Base-by-base conservation (phyloP, 148 eudicot genomes). In the Arctostaphylos glauca region DNA sequence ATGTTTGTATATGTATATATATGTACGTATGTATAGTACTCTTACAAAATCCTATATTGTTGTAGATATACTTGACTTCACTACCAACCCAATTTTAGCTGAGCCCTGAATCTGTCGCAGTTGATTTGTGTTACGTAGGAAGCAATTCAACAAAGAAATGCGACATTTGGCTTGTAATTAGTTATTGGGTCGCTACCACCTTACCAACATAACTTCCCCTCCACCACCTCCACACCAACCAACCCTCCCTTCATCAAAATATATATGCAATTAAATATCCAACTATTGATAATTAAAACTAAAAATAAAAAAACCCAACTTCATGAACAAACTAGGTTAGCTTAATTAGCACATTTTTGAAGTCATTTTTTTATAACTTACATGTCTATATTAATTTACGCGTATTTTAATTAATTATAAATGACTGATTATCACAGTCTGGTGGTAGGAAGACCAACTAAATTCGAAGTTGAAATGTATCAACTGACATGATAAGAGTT, bases 161-260 rank as follows among this genome's bases (percentile, higher is more conserved):
- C 87, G 91, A 90, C 90, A 54, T 84, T 44, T 54, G 75, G 87
- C 88, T 89, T 90, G 93, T 84, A 88, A 88, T 86, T 87, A 86
- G 93, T 87, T 89, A 80, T 74, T 25, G 62, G 66, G 93, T 90
- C 91, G 85, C 90, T 82, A 67, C 79, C 55, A 73, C 74, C 82
- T 14, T 53, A 84, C 88, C 88, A 62, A 68, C 81, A 66, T 47
- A 60, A 21, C 31, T 16, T 41, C 49, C 67, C 68, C 81, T n/a
- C 74, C 74, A 74, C 80, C 80, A 38, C 74, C 75, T 81, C 81
- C 80, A 58, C 7, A 75, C 82, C 84, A 78, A 52, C 83, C 89
- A 38, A 83, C 25, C 49, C 74, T 41, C 2, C 50, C 14, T 46
- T 23, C 4, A 5, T 12, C 13, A 0, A 66, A 5, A 13, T 7